Evolutionary conservation across 78 protist species (phyloP).

Genomic region (Anaeramoeba flamelloides): DNA sequence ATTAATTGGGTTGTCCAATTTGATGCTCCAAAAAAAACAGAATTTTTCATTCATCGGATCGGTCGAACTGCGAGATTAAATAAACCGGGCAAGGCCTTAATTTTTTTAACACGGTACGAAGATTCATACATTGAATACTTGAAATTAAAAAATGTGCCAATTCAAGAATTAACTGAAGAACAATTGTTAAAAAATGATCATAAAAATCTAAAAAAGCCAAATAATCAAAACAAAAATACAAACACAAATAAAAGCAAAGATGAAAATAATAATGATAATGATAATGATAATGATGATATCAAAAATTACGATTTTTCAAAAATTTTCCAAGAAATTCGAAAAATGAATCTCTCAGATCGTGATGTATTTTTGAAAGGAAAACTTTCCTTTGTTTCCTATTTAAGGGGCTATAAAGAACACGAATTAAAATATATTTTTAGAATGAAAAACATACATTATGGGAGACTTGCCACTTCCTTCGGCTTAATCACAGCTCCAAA

Average conservation of each 20-base stretch:
- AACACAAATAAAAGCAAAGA: background rate
- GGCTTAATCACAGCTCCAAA: background rate
- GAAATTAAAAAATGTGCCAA: conserved; percentile 10
- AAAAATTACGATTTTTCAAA: background rate
- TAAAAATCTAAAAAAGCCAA: background rate
- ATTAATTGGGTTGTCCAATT: conserved; percentile 66
- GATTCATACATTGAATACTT: conserved; percentile 37
- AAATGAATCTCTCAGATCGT: conserved; percentile 13
- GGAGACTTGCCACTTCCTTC: background rate
- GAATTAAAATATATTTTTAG: conserved; percentile 38
- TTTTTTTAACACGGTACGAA: conserved; percentile 39
- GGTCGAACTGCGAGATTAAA: conserved; percentile 82
- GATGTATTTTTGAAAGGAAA: conserved; percentile 20
- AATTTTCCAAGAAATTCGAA: background rate
- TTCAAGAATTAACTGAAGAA: conserved; percentile 5
- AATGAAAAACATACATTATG: conserved; percentile 24
- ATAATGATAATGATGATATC: background rate
- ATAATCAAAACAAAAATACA: background rate
- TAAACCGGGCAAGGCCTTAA: conserved; percentile 20
- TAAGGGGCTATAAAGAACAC: conserved; percentile 64
- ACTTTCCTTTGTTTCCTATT: conserved; percentile 36
- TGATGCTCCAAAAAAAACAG: conserved; percentile 69
- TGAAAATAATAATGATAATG: background rate
- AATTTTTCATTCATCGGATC: conserved; percentile 58
- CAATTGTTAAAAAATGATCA: background rate